Evolutionary conservation across 2,329 filamentous ascomycete genomes (phyloP).

Genomic region (Xylogone sp.): DNA sequence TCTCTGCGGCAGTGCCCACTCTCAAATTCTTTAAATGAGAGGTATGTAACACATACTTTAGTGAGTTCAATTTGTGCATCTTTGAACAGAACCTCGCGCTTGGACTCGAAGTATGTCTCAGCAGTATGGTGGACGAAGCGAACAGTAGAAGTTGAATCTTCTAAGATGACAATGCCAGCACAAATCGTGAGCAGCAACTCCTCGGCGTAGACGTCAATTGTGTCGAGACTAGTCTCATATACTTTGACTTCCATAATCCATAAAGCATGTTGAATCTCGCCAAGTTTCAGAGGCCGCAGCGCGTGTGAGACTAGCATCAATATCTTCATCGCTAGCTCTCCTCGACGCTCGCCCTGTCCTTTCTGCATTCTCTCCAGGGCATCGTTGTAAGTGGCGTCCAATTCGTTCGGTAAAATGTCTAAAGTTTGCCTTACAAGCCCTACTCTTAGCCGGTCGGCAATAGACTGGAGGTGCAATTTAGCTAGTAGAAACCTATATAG

Average conservation of each 20-base stretch:
- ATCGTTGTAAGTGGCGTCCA: background rate
- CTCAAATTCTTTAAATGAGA: slow-evolving; percentile 19
- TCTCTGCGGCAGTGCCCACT: slow-evolving; percentile 11
- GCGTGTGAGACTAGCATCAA: slow-evolving; percentile 9
- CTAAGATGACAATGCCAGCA: slow-evolving; percentile 20
- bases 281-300: slow-evolving; percentile 13
- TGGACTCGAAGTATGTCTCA: slow-evolving; percentile 21
- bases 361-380: background rate
- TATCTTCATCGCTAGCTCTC: background rate
- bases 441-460: slow-evolving; percentile 17
- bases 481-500: slow-evolving; percentile 22
- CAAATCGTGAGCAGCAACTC: slow-evolving; percentile 16
- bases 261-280: slow-evolving; percentile 27
- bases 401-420: background rate
- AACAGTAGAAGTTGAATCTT: slow-evolving; percentile 17
- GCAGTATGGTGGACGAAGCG: slow-evolving; percentile 22
- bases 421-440: background rate
- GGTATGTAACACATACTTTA: slow-evolving; percentile 20
- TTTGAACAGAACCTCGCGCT: slow-evolving; percentile 4
- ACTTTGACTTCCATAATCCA: slow-evolving; percentile 23
- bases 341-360: background rate
- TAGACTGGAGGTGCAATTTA: slow-evolving; percentile 26
- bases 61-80: slow-evolving; percentile 9
- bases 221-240: background rate
- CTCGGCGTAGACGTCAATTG: slow-evolving; percentile 8